Evolutionary conservation across 352 stramenopile species (phyloP).

Genomic region (Blastocystis sp.): DNA sequence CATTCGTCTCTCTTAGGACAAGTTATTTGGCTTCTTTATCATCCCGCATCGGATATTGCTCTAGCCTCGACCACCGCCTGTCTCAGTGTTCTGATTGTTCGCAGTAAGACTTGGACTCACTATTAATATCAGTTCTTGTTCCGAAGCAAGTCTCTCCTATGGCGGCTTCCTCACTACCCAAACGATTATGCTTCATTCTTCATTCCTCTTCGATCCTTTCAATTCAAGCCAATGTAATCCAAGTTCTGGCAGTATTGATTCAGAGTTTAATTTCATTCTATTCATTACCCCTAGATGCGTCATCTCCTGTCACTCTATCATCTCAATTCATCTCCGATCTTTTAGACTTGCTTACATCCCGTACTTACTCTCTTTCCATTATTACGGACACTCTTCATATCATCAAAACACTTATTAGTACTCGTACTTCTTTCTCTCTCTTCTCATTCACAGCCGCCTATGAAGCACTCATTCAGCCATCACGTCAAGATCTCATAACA

Average conservation of each 20-base stretch:
- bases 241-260: no score
- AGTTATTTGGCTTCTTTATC: no score
- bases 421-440: not conserved
- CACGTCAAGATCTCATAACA: not conserved
- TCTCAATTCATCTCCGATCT: no score
- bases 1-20: no score
- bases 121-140: not conserved
- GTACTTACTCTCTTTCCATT: not conserved
- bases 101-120: not conserved
- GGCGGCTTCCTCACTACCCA: no score
- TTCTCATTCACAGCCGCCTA: not conserved
- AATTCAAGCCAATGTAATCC: no score
- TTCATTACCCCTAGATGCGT: no score
- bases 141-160: not conserved
- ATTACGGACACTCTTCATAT: not conserved
- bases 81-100: not conserved
- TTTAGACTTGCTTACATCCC: not conserved
- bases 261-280: no score
- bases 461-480: not conserved
- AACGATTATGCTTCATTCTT: no score
- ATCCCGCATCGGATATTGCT: not conserved
- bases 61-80: not conserved
- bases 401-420: not conserved
- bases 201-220: no score
- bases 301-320: no score